These are phyloP conservation scores for Colletotrichum sp. DNA, from an alignment of 2,329 filamentous ascomycete species.

Conservation along the genomic window DNA sequence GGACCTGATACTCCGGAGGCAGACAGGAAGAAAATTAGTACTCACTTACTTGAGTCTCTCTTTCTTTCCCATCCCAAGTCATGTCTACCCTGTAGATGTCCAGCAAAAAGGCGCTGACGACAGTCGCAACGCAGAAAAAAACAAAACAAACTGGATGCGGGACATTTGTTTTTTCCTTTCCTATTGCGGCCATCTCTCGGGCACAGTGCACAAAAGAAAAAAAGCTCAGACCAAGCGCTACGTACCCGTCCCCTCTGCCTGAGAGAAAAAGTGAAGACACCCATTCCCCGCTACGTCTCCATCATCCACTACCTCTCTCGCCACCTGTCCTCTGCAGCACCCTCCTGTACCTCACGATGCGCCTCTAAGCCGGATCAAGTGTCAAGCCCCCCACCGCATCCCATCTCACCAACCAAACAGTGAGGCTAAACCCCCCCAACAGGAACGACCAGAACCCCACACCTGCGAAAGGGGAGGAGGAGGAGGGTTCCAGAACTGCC, in stretches of 20 bases:
- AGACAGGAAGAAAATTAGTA: not conserved
- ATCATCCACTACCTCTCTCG: not conserved
- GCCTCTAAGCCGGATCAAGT: not conserved
- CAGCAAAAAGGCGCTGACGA: not conserved
- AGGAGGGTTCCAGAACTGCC: not conserved
- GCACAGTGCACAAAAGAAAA: not conserved
- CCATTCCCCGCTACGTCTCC: not conserved
- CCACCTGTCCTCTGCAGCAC: not conserved
- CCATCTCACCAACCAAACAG: not conserved
- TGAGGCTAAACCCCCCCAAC: not conserved
- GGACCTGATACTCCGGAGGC: not conserved
- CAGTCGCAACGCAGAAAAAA: not conserved
- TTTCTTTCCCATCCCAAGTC: not conserved
- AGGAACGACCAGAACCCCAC: not conserved
- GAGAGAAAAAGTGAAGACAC: not conserved
- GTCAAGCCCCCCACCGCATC: not conserved
- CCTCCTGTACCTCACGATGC: not conserved
- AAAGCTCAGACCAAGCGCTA: not conserved
- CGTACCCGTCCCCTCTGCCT: not conserved
- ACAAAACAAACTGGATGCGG: conserved; percentile 9
- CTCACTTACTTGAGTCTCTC: not conserved
- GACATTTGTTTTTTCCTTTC: conserved; percentile 17
- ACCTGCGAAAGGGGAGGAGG: not conserved
- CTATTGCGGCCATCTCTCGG: conserved; percentile 3
- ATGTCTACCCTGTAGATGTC: not conserved